These are phyloP conservation scores for Sphaerosporella brunnea DNA, from an alignment of 495 filamentous ascomycete genomes.

Conservation along the genomic window DNA sequence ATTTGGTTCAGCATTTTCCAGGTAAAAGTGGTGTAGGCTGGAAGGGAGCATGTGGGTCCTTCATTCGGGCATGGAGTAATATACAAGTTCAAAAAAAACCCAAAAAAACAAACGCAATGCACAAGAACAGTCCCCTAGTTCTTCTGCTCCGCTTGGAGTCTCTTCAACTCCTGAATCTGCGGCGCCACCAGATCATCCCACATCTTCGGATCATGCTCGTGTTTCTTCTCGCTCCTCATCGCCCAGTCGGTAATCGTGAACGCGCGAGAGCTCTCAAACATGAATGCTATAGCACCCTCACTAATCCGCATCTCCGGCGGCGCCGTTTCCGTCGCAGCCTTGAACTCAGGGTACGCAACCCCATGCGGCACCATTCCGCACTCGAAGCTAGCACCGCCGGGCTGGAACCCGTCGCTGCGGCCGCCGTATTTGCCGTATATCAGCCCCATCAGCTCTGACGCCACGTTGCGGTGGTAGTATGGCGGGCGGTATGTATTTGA, in stretches of 20 bases:
- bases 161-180: slow-evolving; percentile 32
- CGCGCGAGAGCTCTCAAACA: slow-evolving; percentile 38
- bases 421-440: slow-evolving; percentile 44
- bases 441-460: slow-evolving; percentile 67
- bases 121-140: background rate
- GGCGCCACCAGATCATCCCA: slow-evolving; percentile 36
- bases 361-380: slow-evolving; percentile 39
- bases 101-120: background rate
- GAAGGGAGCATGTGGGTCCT: too few relatives aligned
- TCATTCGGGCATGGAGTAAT: too few relatives aligned
- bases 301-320: slow-evolving; percentile 34
- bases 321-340: slow-evolving; percentile 37
- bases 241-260: slow-evolving; percentile 38
- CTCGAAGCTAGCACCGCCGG: slow-evolving; percentile 39
- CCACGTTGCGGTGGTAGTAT: slow-evolving; percentile 65
- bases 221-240: slow-evolving; percentile 36
- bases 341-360: slow-evolving; percentile 46
- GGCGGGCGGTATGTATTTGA: slow-evolving; percentile 65
- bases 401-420: slow-evolving; percentile 35
- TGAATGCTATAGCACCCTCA: slow-evolving; percentile 41
- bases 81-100: background rate
- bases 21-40: too few relatives aligned
- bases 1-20: too few relatives aligned
- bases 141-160: slow-evolving; percentile 10
- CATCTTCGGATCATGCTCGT: slow-evolving; percentile 41